Base-by-base conservation (phyloP, 192 early-diverging fungal genomes). In the Bifiguratus adelaidae region DNA sequence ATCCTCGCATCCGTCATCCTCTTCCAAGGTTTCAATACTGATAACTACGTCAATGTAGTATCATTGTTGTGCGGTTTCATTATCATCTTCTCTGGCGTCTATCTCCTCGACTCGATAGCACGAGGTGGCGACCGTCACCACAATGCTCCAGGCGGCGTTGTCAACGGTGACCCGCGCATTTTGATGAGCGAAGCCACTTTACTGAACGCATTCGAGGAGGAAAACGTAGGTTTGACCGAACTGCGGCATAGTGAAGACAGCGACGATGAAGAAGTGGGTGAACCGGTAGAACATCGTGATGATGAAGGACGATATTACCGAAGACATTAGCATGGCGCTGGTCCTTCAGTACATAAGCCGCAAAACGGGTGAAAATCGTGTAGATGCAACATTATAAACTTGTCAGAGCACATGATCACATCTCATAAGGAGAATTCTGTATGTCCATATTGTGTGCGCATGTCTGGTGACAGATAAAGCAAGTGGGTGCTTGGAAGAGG, bases 71-170 rank as follows among this genome's bases (percentile, higher is more conserved):
- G 80, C 52, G 92, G 92, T 1, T 95, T 95, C 50, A 60, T 88
- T 8, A 93, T 88, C 38, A 92, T 93, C 47, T 95, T 95, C 53
- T 81, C 86, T 40, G 92, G 92, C 22, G 92, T 95, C 12, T 86
- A 90, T 68, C 61, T 89, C 59, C 67, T 91, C 53, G 83, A 88
- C 62, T 34, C 50, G 36, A 67, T 63, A 37, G 65, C 73, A 27
- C 55, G 48, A 32, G 22, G 35, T 29, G 41, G 37, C 41, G 22
- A 30, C 25, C 23, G 41, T 21, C 40, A 43, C 23, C 52, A 32
- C 4, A 50, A 52, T 46, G 47, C 50, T 24, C 8, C 41, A 28
- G 52, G 55, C 3, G 55, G 46, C 9, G 61, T 59, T 35, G 61
- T 55, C 8, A 47, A 50, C 6, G 60, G 53, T 30, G 58, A 60